phyloP scores from a whole-genome alignment of 345 rosid species.

The rapeseed (Brassica napus) region Da-Ae NC_063448.1:27128501-27129000 shows the following conservation, averaged over 20 bases:
- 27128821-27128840: constrained; percentile 67
- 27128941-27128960: too few species aligned
- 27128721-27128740: not conserved
- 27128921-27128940: too few species aligned
- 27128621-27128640: constrained; percentile 63
- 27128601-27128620: constrained; percentile 63
- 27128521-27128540: constrained; percentile 2
- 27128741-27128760: constrained; percentile 84
- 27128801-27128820: constrained; percentile 58
- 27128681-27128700: not conserved
- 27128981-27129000: too few species aligned
- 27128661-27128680: not conserved
- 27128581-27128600: constrained; percentile 83
- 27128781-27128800: constrained; percentile 74
- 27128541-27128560: constrained; percentile 60
- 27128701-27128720: constrained; percentile 11
- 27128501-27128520: not conserved
- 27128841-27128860: constrained; percentile 3
- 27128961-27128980: too few species aligned
- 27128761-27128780: constrained; percentile 76
- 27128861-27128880: too few species aligned
- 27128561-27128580: constrained; percentile 82
- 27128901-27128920: too few species aligned
- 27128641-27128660: not conserved
- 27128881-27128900: too few species aligned